Base-by-base conservation (phyloP, 768 basidiomycete genomes). In the Mycena floridula region DNA sequence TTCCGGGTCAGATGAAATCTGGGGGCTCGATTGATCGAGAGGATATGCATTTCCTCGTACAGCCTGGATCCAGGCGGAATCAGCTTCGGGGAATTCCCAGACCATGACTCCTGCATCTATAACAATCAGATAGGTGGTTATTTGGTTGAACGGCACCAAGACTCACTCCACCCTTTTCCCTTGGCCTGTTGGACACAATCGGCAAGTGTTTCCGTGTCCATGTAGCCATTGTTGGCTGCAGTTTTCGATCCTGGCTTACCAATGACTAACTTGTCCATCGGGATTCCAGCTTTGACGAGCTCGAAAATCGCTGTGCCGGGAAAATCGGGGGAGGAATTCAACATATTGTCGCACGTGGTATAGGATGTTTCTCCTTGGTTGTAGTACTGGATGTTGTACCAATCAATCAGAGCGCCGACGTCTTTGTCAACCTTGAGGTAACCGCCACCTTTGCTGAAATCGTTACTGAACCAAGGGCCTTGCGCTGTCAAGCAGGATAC, bases 381-480 rank as follows among this genome's bases (percentile, higher is more conserved):
- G 32, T 35, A 35, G 32, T 35, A 35, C 32, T 65, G 43, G 13
- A 45, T 9, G 20, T 56, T 55, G 46, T 55, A 69, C 59, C 67
- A 73, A 50, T 73, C 71, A 50, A 73, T 73, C 24, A 58, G 46
- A 42, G 46, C 44, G 0, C 71, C 71, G 7, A 65, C 66, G 12
- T 52, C 50, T 46, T 62, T n/a, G 50, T 71, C 60, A 28, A 73
- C 62, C 40, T 55, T 56, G 32, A 62, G 49, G 50, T 73, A 73
- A 4, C 61, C 69, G 18, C 68, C 68, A 37, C 20, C 41, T 21
- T 24, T 44, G 27, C 38, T 53, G 15, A 2, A 9, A 12, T 37
- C 25, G 7, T 25, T 9, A 37, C 25, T 36, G 11, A 52, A 56
- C 53, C 50, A 56, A 20, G 55, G 55, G 18, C 15, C 32, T 35